Percentiles rank a stretch among this genome's conserved stretches.
Conservation (phyloP, 208 protist genomes). For the Perkinsela sp. region DNA sequence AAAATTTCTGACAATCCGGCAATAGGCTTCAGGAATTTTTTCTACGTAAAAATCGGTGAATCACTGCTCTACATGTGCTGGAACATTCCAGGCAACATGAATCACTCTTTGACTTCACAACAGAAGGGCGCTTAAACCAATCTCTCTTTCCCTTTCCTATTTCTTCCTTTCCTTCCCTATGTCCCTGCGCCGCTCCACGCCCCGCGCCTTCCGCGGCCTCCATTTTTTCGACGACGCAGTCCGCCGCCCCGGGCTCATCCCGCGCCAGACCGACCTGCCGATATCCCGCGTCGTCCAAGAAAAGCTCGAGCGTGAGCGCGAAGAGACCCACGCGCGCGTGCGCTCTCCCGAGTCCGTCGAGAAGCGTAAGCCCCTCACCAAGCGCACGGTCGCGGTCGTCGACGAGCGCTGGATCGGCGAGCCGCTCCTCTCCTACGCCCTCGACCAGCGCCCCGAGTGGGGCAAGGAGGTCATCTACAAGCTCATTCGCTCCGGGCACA, state of each 20-base stretch:
- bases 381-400: background rate
- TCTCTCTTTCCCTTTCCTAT: too few species aligned
- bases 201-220: background rate
- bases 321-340: background rate
- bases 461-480: conserved; percentile 35
- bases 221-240: background rate
- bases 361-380: background rate
- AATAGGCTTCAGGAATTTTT: too few species aligned
- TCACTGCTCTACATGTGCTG: too few species aligned
- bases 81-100: too few species aligned
- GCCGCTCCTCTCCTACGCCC: conserved; percentile 43
- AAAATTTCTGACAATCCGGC: too few species aligned
- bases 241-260: background rate
- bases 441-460: conserved; percentile 50
- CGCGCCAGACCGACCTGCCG: background rate
- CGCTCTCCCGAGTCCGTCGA: background rate
- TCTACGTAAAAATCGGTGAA: too few species aligned
- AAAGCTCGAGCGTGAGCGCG: background rate
- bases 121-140: too few species aligned
- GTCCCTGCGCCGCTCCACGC: too few species aligned
- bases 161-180: too few species aligned
- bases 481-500: conserved; percentile 47
- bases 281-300: background rate
- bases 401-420: conserved; percentile 43
- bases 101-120: too few species aligned